Base-by-base conservation (phyloP, 164 flowering plant species). In the Saururus chinensis region DNA sequence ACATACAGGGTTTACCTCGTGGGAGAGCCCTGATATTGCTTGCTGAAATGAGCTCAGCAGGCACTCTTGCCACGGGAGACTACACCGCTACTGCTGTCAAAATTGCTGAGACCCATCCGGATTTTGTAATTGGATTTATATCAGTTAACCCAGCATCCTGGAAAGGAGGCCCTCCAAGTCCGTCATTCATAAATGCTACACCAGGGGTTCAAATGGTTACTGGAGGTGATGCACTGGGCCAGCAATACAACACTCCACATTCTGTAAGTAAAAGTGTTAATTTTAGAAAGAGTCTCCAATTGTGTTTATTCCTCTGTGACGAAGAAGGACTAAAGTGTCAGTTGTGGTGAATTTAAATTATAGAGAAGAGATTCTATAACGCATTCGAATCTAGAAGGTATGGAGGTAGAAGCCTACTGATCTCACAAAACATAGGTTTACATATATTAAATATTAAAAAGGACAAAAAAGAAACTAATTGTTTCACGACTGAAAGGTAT, bases 31-130 rank as follows among this genome's bases (percentile, higher is more conserved):
- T 93, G 60, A 76, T 93, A 69, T 72, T 93, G 76, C 88, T 90
- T 49, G 99, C 99, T 65, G 99, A 93, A 80, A 93, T 93, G 99
- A 93, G 99, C 75, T 93, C 99, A 42, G 78, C 97, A 61, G 99
- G 96, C 66, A 93, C 85, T 69, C 81, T 93, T 68, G 99, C 99
- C 60, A 88, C 59, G 52, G 97, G 97, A 51, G 97, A 93, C 60
- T 93, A 93, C 75, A 90, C 97, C n/a, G 84, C 95, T 59, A 90
- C 92, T 57, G 99, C 97, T 1, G 87, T 74, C 22, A 90, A 88
- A 71, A 87, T 93, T 71, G 97, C 97, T 14, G 89, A 82, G 68
- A 84, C 80, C 17, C 90, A 93, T 80, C 76, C 92, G 40, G 99
- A 93, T 78, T 93, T 93, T 80, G 96, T 93, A 7, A 88, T 93